Evolutionary conservation across 148 eudicot genomes (phyloP).

Genomic region (Nyssa sinensis): DNA sequence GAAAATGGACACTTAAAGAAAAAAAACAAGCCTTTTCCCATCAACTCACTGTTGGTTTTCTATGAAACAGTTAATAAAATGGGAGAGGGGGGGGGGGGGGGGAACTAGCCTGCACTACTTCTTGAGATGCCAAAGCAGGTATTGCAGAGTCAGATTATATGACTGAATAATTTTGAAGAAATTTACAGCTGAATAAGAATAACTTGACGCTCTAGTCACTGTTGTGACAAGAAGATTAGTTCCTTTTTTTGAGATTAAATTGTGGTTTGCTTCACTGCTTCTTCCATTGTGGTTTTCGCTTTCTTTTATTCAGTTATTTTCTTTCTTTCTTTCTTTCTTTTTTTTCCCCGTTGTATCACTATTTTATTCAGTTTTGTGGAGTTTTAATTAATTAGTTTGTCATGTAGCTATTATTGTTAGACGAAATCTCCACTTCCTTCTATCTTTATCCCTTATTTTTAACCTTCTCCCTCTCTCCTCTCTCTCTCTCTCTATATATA

Average conservation of each 20-base stretch:
- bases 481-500: neutral
- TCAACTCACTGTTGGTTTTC: neutral
- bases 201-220: neutral
- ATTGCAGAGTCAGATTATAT: neutral
- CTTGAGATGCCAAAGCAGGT: neutral
- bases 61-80: neutral
- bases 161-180: neutral
- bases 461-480: neutral
- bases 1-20: neutral
- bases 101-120: neutral
- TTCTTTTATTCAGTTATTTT: neutral
- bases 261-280: neutral
- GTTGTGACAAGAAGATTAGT: neutral
- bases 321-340: no score
- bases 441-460: neutral
- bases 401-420: neutral
- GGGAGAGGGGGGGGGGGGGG: no score
- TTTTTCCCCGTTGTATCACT: no score
- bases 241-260: neutral
- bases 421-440: slow-evolving; percentile 1
- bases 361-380: neutral
- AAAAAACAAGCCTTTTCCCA: neutral
- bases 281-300: neutral
- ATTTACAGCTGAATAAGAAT: no score
- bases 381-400: neutral